Percentiles rank a stretch among this genome's conserved stretches.
Evolutionary conservation across 305 asterid species (phyloP).

Genomic region (Plantago lanceolata): DNA sequence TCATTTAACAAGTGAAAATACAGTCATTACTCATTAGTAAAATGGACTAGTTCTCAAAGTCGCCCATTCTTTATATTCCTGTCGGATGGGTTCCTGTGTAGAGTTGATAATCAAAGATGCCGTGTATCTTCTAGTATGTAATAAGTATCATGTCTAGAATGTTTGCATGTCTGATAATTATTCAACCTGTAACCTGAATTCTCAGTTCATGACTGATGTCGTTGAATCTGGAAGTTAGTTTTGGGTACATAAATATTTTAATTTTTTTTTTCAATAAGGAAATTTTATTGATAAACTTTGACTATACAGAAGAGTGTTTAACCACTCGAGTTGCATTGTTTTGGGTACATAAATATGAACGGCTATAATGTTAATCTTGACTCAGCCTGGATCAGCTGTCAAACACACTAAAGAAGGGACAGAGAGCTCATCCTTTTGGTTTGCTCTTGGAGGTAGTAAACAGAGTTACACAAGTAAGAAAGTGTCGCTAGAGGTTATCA

Average conservation of each 20-base stretch:
- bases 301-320: too few relatives aligned
- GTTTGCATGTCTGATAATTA: background rate
- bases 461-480: conserved; percentile 53
- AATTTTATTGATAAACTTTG: too few relatives aligned
- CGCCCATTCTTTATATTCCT: conserved; percentile 6
- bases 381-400: conserved; percentile 56
- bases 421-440: conserved; percentile 63
- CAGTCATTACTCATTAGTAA: background rate
- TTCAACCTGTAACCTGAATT: conserved; percentile 2
- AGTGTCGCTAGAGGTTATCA: conserved; percentile 33
- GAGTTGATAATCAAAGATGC: background rate
- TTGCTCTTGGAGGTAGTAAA: conserved; percentile 54
- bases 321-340: too few relatives aligned
- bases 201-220: background rate
- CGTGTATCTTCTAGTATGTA: too few relatives aligned
- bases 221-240: background rate
- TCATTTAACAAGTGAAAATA: background rate
- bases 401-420: conserved; percentile 70
- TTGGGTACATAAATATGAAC: background rate
- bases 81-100: background rate
- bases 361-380: conserved; percentile 20
- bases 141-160: background rate
- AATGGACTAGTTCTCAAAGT: background rate
- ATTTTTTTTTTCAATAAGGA: too few relatives aligned
- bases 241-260: background rate